Base-by-base conservation (phyloP, 2,329 filamentous ascomycete genomes). In the Exophiala sp. region DNA sequence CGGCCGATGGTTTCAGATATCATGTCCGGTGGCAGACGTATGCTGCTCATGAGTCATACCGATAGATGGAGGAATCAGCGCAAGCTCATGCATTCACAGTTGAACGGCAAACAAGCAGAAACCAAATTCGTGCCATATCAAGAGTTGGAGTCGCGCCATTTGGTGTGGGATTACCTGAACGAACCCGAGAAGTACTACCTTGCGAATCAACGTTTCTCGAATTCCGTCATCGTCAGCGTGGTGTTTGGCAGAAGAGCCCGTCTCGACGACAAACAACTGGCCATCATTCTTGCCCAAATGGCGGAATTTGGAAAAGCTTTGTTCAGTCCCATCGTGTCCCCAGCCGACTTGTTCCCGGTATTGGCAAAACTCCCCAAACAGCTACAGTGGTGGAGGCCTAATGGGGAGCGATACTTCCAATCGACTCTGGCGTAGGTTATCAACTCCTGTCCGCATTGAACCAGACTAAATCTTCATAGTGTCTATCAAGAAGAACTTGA, bases 301-400 rank as follows among this genome's bases (percentile, higher is more conserved):
- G 61, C 71, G 42, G 35, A 38, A 38, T 12, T 12, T 16, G 38
- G 38, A 16, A 16, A n/a, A 40, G 38, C 38, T 3, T 35, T 35
- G 33, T 35, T 35, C 33, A 35, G 33, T 35, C 33, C 33, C 8
- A 35, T n/a, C 33, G 33, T 35, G 8, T 35, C 33, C 33, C 16
- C 76, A 16, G 75, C 74, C 7, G 46, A 49, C 20, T n/a, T 9
- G 0, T 69, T 78, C 52, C 78, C 69, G 1, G 32, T 65, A 11
- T 63, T 72, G 45, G 75, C 75, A 42, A 5, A 14, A 6, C 34
- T 52, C 16, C 50, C 50, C 5, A 52, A 39, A 21, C 11, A 6
- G 2, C 24, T 52, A 5, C 50, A 52, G 14, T 52, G 50, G 50
- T 52, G 50, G 50, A 29, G 50, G 21, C 34, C 18, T 8, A 2